These are phyloP conservation scores for Rhizopogon vinicolor DNA, from an alignment of 768 basidiomycete genomes.

Conservation along the genomic window DNA sequence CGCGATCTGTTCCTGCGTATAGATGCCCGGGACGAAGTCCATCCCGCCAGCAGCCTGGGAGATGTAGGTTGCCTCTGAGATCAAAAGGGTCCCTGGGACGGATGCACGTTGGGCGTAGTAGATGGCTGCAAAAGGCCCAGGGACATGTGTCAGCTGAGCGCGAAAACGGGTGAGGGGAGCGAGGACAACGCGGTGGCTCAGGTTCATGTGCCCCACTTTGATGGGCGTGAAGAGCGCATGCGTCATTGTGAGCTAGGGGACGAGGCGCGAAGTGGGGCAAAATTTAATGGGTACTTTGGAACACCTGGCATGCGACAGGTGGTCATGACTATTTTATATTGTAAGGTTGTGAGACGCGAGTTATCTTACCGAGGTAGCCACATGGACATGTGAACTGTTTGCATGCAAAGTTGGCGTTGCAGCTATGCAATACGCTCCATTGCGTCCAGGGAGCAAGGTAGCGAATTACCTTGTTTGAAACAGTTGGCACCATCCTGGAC, in stretches of 20 bases:
- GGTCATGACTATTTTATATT: too few relatives aligned
- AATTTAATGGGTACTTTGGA: too few relatives aligned
- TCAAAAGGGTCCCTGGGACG: constrained; percentile 35
- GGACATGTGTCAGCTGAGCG: constrained; percentile 22
- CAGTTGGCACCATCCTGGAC: too few relatives aligned
- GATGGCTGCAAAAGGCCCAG: constrained; percentile 25
- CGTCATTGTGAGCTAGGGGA: background rate
- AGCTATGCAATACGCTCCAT: too few relatives aligned
- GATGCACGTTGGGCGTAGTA: constrained; percentile 34
- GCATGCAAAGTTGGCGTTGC: too few relatives aligned
- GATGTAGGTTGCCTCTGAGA: constrained; percentile 43
- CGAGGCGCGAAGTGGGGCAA: background rate
- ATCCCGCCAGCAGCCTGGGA: constrained; percentile 24
- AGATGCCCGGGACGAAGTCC: constrained; percentile 44
- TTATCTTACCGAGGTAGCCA: too few relatives aligned
- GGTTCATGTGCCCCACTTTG: constrained; percentile 21
- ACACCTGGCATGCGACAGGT: too few relatives aligned
- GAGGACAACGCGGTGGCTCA: constrained; percentile 33
- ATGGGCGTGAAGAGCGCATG: constrained; percentile 27
- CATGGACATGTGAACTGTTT: too few relatives aligned
- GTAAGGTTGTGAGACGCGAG: too few relatives aligned
- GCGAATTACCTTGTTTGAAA: too few relatives aligned
- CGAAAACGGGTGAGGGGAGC: constrained; percentile 33
- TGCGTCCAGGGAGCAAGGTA: too few relatives aligned
- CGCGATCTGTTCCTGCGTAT: constrained; percentile 42